Conservation (phyloP, 306 rosid species). For the Cyamopsis tetragonoloba region DNA sequence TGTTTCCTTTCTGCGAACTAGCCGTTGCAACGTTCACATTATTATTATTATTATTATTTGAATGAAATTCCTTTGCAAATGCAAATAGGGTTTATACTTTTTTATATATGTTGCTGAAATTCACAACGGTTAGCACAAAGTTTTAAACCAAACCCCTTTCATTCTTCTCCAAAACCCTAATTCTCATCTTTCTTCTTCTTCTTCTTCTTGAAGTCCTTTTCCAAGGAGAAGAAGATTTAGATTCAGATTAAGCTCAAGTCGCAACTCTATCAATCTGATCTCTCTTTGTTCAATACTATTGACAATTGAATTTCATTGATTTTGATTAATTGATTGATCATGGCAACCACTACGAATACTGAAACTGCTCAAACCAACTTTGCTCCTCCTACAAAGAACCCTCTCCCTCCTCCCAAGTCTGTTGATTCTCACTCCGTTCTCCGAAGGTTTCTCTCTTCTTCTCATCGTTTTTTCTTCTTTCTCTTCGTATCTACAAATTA, state of each 20-base stretch:
- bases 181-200: not conserved
- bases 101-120: not conserved
- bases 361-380: slow-evolving; percentile 42
- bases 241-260: not conserved
- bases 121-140: slow-evolving; percentile 20
- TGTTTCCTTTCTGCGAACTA: not conserved
- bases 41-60: too few species aligned
- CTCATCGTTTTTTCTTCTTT: not conserved
- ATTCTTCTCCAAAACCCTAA: not conserved
- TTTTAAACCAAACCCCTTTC: not conserved
- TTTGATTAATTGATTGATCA: not conserved
- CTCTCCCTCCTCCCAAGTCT: slow-evolving; percentile 50
- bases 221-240: slow-evolving; percentile 8
- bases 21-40: slow-evolving; percentile 25
- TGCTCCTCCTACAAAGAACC: slow-evolving; percentile 38
- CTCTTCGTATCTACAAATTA: too few species aligned
- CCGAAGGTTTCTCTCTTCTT: slow-evolving; percentile 43
- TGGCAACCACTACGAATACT: slow-evolving; percentile 51
- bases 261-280: not conserved
- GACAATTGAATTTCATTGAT: not conserved
- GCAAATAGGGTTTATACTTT: too few species aligned
- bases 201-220: not conserved
- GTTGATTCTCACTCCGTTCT: slow-evolving; percentile 88
- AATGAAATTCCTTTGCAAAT: too few species aligned
- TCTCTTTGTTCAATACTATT: not conserved